Evolutionary conservation across 1,284 basidiomycete genomes (phyloP).

Genomic region (Schizophyllum amplum): DNA sequence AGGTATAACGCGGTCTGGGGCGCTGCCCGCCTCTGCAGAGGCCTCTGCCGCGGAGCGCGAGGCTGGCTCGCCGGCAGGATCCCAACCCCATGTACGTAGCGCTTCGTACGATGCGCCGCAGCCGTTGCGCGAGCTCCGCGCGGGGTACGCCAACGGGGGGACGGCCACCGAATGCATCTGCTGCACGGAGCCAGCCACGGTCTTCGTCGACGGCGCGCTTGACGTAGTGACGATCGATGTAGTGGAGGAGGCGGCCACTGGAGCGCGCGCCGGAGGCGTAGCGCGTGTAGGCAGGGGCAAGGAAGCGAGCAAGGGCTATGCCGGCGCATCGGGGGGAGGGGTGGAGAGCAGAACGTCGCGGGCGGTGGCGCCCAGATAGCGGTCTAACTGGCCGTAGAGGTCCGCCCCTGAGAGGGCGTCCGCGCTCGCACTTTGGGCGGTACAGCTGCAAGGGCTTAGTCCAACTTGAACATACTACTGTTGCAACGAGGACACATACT

Average conservation of each 20-base stretch:
- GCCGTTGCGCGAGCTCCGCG: constrained; percentile 45
- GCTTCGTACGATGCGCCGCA: constrained; percentile 55
- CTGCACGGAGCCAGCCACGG: constrained; percentile 62
- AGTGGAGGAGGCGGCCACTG: constrained; percentile 64
- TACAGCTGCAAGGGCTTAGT: constrained; percentile 42
- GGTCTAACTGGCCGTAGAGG: constrained; percentile 62
- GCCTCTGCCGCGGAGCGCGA: constrained; percentile 43
- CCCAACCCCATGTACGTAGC: constrained; percentile 62
- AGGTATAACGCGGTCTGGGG: constrained; percentile 55
- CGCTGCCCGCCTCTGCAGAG: constrained; percentile 64
- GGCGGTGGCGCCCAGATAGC: constrained; percentile 50
- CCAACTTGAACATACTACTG: constrained; percentile 6
- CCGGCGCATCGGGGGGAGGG: constrained; percentile 45
- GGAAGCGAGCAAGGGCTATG: constrained; percentile 50
- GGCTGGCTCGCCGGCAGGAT: constrained; percentile 36
- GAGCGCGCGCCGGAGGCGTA: constrained; percentile 58
- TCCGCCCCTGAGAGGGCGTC: constrained; percentile 44
- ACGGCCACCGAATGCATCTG: constrained; percentile 56
- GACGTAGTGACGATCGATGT: constrained; percentile 72
- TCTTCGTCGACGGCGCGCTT: constrained; percentile 70
- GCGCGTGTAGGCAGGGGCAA: constrained; percentile 60
- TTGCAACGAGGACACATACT: no score
- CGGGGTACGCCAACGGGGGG: constrained; percentile 42
- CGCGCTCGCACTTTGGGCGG: constrained; percentile 44
- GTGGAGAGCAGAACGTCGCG: constrained; percentile 54